Evolutionary conservation across 2,329 filamentous ascomycete species (phyloP).

Genomic region (Neonectria hederae): DNA sequence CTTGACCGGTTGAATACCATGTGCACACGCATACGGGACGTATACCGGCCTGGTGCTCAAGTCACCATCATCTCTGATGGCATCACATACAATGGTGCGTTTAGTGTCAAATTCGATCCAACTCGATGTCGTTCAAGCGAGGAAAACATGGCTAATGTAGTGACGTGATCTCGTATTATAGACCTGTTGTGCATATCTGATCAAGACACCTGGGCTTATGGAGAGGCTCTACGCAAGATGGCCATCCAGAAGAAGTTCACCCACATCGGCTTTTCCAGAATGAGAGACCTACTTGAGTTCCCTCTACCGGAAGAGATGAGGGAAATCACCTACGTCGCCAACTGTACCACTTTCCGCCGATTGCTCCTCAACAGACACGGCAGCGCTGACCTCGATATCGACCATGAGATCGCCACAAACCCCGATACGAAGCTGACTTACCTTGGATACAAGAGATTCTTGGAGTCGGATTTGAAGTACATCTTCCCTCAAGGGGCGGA

Average conservation of each 20-base stretch:
- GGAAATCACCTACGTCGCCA: slow-evolving; percentile 52
- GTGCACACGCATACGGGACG: slow-evolving; percentile 36
- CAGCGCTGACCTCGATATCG: slow-evolving; percentile 39
- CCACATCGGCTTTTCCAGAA: slow-evolving; percentile 56
- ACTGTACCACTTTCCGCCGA: slow-evolving; percentile 43
- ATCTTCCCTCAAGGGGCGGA: slow-evolving; percentile 38
- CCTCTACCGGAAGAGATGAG: slow-evolving; percentile 50
- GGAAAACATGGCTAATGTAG: too few relatives aligned
- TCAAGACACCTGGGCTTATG: slow-evolving; percentile 59
- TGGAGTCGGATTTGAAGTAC: slow-evolving; percentile 43
- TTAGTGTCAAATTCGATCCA: too few relatives aligned
- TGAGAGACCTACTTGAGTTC: slow-evolving; percentile 55
- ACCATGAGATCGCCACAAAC: slow-evolving; percentile 41
- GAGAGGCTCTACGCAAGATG: slow-evolving; percentile 54
- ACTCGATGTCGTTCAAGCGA: too few relatives aligned
- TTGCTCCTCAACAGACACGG: slow-evolving; percentile 39
- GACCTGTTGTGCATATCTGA: slow-evolving; percentile 59
- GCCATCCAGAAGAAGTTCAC: slow-evolving; percentile 49
- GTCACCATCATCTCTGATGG: slow-evolving; percentile 61
- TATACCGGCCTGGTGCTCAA: slow-evolving; percentile 40
- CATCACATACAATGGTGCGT: slow-evolving; percentile 61
- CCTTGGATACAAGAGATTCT: slow-evolving; percentile 42
- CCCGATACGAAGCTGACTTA: slow-evolving; percentile 44
- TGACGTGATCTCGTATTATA: slow-evolving; percentile 29
- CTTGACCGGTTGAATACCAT: slow-evolving; percentile 39